Evolutionary conservation across 1,139 yeast genomes (phyloP).

Genomic region (Sugiyamaella pinicola): DNA sequence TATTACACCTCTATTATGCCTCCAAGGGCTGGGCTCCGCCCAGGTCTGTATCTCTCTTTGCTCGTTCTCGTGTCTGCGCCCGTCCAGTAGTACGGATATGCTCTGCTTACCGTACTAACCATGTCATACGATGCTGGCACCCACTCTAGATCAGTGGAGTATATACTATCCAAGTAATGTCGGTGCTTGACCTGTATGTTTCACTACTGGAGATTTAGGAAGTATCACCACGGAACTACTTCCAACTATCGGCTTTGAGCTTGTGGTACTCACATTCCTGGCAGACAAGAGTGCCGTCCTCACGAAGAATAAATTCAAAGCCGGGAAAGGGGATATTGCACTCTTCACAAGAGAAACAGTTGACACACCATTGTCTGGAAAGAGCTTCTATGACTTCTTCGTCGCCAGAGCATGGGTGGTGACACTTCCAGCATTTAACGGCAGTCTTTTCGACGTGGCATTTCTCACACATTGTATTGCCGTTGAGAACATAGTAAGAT

Average conservation of each 20-base stretch:
- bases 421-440: constrained; percentile 43
- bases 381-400: constrained; percentile 40
- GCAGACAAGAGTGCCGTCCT: constrained; percentile 42
- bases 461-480: constrained; percentile 36
- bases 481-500: constrained; percentile 34
- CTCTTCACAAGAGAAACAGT: constrained; percentile 41
- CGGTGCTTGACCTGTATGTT: no score
- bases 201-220: not conserved
- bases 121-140: no score
- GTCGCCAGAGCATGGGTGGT: constrained; percentile 29
- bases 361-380: constrained; percentile 41
- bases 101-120: no score
- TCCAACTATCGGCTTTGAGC: constrained; percentile 36
- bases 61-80: no score
- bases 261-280: constrained; percentile 37
- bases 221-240: constrained; percentile 1
- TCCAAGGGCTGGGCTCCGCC: not conserved
- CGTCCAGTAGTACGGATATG: no score
- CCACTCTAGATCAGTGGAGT: no score
- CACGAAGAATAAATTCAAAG: constrained; percentile 39
- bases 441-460: constrained; percentile 38
- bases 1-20: no score
- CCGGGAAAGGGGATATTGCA: constrained; percentile 38
- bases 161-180: no score
- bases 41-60: no score